Conservation (phyloP, 805 yeast genomes). For the Scheffersomyces spartinae region DNA sequence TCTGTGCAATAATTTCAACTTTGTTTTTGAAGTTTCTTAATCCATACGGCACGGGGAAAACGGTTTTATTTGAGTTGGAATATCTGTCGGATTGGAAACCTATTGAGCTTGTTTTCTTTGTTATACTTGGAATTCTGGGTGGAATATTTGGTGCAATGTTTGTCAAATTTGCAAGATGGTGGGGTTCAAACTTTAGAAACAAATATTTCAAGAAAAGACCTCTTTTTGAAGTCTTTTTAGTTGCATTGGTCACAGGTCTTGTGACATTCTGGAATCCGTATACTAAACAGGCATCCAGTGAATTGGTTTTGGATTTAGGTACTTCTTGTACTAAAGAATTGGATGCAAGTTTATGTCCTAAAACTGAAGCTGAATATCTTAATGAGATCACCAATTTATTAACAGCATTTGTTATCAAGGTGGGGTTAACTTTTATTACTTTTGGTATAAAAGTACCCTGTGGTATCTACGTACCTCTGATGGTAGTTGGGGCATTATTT, state of each 20-base stretch:
- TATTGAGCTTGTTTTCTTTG: constrained; percentile 33
- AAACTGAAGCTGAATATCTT: constrained; percentile 12
- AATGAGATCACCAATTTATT: constrained; percentile 20
- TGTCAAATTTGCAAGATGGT: constrained; percentile 35
- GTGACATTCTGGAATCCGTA: constrained; percentile 38
- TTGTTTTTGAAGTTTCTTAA: constrained; percentile 39
- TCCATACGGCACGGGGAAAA: constrained; percentile 51
- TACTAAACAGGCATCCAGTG: constrained; percentile 37
- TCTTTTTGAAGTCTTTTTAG: constrained; percentile 30
- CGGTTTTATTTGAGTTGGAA: constrained; percentile 40
- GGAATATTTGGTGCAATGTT: constrained; percentile 43
- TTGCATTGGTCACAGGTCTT: constrained; percentile 35
- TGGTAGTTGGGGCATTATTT: constrained; percentile 52
- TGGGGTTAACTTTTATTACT: constrained; percentile 37
- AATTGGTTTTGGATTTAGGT: constrained; percentile 37
- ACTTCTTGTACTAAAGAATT: constrained; percentile 33
- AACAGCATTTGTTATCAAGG: constrained; percentile 33
- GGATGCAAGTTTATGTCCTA: constrained; percentile 19
- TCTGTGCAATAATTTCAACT: constrained; percentile 44
- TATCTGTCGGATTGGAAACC: constrained; percentile 43
- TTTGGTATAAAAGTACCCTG: constrained; percentile 50
- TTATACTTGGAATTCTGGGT: constrained; percentile 39
- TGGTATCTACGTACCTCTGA: constrained; percentile 53
- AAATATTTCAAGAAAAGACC: constrained; percentile 26
- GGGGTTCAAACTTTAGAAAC: constrained; percentile 29